Evolutionary conservation across 1,284 basidiomycete genomes (phyloP).

Genomic region (Phaffia rhodozyma): DNA sequence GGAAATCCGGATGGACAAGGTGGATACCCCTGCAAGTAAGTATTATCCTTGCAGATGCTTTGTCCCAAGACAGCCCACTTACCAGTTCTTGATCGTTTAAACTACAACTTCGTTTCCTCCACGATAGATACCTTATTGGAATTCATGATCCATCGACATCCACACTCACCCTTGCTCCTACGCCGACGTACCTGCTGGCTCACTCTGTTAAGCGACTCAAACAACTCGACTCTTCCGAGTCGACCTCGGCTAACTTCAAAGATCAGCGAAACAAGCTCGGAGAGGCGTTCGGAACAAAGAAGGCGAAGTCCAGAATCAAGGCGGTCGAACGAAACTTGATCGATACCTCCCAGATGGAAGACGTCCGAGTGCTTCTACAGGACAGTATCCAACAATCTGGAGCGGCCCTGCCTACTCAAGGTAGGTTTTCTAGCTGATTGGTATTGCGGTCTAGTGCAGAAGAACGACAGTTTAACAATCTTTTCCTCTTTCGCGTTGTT

Average conservation of each 20-base stretch:
- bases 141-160: conserved; percentile 55
- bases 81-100: background rate
- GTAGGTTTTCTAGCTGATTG: conserved; percentile 35
- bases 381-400: conserved; percentile 63
- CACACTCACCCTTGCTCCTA: conserved; percentile 52
- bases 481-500: background rate
- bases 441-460: background rate
- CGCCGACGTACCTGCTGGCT: conserved; percentile 59
- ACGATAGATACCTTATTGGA: conserved; percentile 35
- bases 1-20: conserved; percentile 33
- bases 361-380: conserved; percentile 63
- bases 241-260: background rate
- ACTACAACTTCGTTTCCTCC: background rate
- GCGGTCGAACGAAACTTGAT: conserved; percentile 76
- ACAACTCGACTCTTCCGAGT: conserved; percentile 25
- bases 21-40: conserved; percentile 39
- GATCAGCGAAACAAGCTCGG: conserved; percentile 56
- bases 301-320: conserved; percentile 70
- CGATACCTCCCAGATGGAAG: conserved; percentile 70
- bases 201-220: conserved; percentile 73
- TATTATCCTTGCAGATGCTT: background rate
- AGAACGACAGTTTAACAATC: background rate
- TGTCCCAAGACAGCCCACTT: background rate
- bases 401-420: conserved; percentile 50
- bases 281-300: conserved; percentile 83